phyloP scores from a whole-genome alignment of 2,329 filamentous ascomycete species.

The Beauveria brongniartii region DNA sequence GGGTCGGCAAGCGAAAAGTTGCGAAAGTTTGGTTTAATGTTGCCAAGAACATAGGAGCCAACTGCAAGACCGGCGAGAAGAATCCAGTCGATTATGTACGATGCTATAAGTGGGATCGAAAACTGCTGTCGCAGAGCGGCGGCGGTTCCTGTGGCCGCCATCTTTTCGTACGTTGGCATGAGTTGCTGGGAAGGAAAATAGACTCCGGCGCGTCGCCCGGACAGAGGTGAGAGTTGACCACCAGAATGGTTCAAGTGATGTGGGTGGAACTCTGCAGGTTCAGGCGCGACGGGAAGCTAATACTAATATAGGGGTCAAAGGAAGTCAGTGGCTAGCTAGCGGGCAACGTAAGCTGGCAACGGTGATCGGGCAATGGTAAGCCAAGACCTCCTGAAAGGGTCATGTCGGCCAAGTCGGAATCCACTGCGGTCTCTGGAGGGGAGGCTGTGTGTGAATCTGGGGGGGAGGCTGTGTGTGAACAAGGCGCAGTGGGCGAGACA shows the following conservation, averaged over 20 bases:
- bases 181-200: background rate
- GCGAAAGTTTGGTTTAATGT: constrained; percentile 54
- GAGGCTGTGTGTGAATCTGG: background rate
- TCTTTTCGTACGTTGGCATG: constrained; percentile 23
- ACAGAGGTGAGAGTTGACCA: background rate
- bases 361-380: background rate
- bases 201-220: background rate
- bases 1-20: constrained; percentile 66
- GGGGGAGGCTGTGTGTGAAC: constrained; percentile 1
- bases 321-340: constrained; percentile 1
- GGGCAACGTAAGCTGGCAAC: constrained; percentile 3
- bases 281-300: background rate
- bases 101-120: constrained; percentile 39
- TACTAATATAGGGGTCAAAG: background rate
- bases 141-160: constrained; percentile 18
- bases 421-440: background rate
- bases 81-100: constrained; percentile 70
- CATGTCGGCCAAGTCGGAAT: background rate
- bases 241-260: background rate
- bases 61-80: constrained; percentile 52
- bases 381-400: constrained; percentile 2
- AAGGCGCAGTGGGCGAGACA: constrained; percentile 7
- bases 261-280: background rate
- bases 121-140: constrained; percentile 18
- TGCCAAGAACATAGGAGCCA: constrained; percentile 51